phyloP scores from a whole-genome alignment of 129 eudicot genomes.

The Tanacetum coccineum region DNA sequence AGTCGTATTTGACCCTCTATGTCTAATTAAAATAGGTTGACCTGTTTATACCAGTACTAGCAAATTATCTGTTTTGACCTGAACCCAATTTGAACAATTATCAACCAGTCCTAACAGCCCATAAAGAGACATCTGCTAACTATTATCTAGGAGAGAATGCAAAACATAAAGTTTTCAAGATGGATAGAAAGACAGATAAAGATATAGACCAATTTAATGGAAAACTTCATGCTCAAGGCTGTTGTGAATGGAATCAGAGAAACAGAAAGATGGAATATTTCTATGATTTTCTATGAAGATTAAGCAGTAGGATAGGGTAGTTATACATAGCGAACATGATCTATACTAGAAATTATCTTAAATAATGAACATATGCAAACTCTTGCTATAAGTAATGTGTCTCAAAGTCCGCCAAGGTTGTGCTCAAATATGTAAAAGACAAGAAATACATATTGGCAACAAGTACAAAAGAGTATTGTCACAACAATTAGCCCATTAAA shows the following conservation, averaged over 20 bases:
- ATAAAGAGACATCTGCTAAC: not conserved
- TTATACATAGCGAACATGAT: too few species aligned
- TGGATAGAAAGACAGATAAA: not conserved
- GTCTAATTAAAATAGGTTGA: not conserved
- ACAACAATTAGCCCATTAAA: conserved; percentile 6
- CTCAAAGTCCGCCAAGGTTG: conserved; percentile 4
- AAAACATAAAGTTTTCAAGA: not conserved
- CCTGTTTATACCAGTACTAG: too few species aligned
- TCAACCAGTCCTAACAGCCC: not conserved
- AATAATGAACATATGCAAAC: not conserved
- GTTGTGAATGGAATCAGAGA: too few species aligned
- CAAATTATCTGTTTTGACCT: not conserved
- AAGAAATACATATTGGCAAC: not conserved
- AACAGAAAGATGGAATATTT: too few species aligned
- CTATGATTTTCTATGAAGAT: too few species aligned
- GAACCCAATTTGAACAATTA: conserved; percentile 1
- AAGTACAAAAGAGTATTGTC: not conserved
- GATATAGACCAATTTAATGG: not conserved
- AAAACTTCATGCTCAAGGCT: not conserved
- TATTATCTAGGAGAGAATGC: not conserved
- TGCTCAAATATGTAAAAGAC: not conserved
- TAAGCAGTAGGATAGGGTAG: too few species aligned
- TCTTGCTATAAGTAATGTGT: not conserved
- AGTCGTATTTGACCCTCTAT: not conserved
- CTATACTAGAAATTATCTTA: too few species aligned